A percentile compares a stretch with the other conserved stretches of the same genome.
These are phyloP conservation scores for Cyclotella sp. DNA, from an alignment of 108 stramenopile genomes.

Conservation along the genomic window DNA sequence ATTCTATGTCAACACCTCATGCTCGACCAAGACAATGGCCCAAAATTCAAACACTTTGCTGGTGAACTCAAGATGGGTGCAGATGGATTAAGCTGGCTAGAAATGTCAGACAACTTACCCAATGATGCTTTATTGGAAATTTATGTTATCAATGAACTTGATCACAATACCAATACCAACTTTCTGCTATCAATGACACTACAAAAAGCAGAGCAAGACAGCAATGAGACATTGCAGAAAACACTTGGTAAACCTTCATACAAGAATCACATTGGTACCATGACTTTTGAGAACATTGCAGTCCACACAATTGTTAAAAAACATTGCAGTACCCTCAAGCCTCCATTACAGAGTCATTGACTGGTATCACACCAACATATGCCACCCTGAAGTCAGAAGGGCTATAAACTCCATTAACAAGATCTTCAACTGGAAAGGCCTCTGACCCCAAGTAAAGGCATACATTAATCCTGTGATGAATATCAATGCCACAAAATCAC, in stretches of 20 bases:
- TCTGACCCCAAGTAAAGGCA: too few relatives aligned
- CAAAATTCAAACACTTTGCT: constrained; percentile 6
- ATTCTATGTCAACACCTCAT: background rate
- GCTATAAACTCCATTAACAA: background rate
- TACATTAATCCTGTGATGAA: too few relatives aligned
- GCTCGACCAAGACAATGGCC: constrained; percentile 2
- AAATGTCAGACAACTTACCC: constrained; percentile 11
- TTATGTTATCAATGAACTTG: background rate
- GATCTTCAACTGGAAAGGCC: constrained; percentile 14
- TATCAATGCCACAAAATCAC: too few relatives aligned
- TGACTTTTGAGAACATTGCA: background rate
- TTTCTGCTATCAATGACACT: constrained; percentile 15
- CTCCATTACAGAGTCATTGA: constrained; percentile 12
- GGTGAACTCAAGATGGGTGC: constrained; percentile 20
- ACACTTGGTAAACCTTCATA: too few relatives aligned
- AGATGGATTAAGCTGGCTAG: constrained; percentile 12
- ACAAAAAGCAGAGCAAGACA: constrained; percentile 4
- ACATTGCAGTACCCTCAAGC: constrained; percentile 7
- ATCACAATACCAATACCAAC: background rate
- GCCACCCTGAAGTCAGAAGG: constrained; percentile 19
- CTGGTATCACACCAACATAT: constrained; percentile 30
- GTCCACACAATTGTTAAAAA: constrained; percentile 8
- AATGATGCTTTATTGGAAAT: background rate
- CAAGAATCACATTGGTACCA: background rate
- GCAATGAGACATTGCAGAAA: background rate